Evolutionary conservation across 768 basidiomycete genomes (phyloP).

Genomic region (Hirschioporus abietinus): DNA sequence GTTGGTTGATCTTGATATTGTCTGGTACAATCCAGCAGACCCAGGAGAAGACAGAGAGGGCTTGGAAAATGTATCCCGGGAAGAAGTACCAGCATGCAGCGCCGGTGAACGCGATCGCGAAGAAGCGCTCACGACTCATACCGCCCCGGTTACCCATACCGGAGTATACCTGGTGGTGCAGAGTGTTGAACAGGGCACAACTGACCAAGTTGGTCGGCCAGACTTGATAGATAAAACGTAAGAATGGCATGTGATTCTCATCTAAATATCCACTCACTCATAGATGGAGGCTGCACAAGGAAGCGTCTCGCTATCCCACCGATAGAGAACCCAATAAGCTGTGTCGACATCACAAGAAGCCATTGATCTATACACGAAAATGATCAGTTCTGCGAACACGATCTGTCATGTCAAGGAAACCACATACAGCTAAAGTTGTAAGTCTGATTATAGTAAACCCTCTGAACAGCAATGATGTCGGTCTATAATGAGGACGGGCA

Average conservation of each 20-base stretch:
- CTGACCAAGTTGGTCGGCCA: constrained; percentile 24
- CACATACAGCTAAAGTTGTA: constrained; percentile 33
- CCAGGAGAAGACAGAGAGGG: constrained; percentile 26
- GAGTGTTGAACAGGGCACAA: constrained; percentile 24
- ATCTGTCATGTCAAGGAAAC: constrained; percentile 15
- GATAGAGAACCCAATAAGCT: constrained; percentile 36
- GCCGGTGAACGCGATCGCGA: constrained; percentile 9
- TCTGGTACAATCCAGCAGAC: constrained; percentile 35
- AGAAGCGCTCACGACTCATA: constrained; percentile 15
- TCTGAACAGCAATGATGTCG: constrained; percentile 41
- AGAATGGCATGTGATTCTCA: background rate
- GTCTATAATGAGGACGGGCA: constrained; percentile 28
- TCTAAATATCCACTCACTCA: constrained; percentile 25
- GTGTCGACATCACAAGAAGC: constrained; percentile 37
- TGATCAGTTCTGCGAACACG: background rate
- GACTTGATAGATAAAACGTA: constrained; percentile 7
- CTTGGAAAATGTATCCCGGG: constrained; percentile 32
- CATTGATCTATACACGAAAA: constrained; percentile 21
- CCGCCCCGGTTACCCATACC: constrained; percentile 20
- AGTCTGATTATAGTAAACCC: constrained; percentile 37
- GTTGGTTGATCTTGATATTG: constrained; percentile 28
- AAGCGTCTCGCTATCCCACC: constrained; percentile 40
- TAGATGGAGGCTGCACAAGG: constrained; percentile 37
- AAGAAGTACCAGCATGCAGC: constrained; percentile 22
- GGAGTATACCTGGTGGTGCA: constrained; percentile 15